Base-by-base conservation (phyloP, 768 basidiomycete genomes). In the Boletus edulis region DNA sequence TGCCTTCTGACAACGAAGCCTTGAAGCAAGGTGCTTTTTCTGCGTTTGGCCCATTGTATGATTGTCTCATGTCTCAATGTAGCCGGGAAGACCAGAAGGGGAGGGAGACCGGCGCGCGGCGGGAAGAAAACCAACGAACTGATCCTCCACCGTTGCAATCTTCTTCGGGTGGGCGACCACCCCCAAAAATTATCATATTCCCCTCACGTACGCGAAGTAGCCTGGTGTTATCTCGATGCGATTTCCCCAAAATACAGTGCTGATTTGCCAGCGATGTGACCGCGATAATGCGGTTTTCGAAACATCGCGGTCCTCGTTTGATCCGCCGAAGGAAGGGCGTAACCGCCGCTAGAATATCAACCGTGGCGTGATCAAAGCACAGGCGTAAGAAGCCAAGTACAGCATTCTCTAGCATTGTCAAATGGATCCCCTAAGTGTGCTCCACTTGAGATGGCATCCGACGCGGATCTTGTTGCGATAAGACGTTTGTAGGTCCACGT, bases 1-100 rank as follows among this genome's bases (percentile, higher is more conserved):
- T 54, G 42, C 0, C 49, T 18, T 62, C 70, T 40, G 71, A 71
- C 38, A 43, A 12, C 29, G 70, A 72, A 2, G 48, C 48, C 3
- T 18, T 3, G 7, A 39, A 39, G n/a, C 38, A 45, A 57, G 59
- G 68, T 70, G 51, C 48, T n/a, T 29, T 14, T 47, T 39, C 15
- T 42, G 37, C 29, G 43, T 34, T 8, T n/a, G 39, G 18, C 10
- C 22, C 15, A 20, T 22, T 32, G 35, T 3, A 20, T 3, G 20
- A 40, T 14, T 1, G 17, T 62, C 66, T 68, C 18, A 65, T 14
- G 17, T 42, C 10, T 46, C 41, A 22, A 46, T 13, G 39, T 14
- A 67, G 60, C 0, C 6, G 5, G 3, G 10, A 62, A 8, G 12
- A 18, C 4, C 14, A 49, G n/a, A 40, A 47, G 0, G 14, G 31